Conservation (phyloP, 345 rosid species). For the Lepidium africanum region DNA sequence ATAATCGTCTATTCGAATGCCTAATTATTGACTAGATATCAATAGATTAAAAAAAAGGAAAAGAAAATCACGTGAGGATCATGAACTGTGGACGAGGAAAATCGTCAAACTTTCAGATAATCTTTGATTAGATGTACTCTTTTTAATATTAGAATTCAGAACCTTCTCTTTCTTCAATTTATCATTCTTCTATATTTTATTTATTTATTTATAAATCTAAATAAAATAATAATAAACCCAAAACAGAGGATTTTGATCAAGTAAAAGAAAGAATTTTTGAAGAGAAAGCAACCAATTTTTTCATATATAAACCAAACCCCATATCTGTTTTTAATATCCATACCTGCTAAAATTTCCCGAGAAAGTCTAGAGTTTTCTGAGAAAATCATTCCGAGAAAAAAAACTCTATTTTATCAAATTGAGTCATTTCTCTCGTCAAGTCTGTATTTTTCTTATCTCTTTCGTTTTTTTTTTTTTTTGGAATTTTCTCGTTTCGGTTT, state of each 20-base stretch:
- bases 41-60: background rate
- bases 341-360: background rate
- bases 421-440: slow-evolving; percentile 8
- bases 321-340: background rate
- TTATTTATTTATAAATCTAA: background rate
- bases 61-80: slow-evolving; percentile 5
- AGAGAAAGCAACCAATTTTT: slow-evolving; percentile 10
- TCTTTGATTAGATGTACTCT: slow-evolving; percentile 11
- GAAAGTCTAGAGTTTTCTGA: slow-evolving; percentile 8
- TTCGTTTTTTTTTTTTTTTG: background rate
- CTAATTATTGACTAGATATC: background rate
- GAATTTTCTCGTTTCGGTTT: background rate
- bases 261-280: slow-evolving; percentile 20
- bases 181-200: background rate
- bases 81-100: slow-evolving; percentile 21
- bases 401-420: background rate
- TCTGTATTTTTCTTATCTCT: slow-evolving; percentile 12
- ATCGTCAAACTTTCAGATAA: slow-evolving; percentile 21
- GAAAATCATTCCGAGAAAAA: background rate
- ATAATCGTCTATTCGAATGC: background rate
- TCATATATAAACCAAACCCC: background rate
- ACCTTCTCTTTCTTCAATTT: slow-evolving; percentile 8
- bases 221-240: background rate
- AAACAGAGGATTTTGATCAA: slow-evolving; percentile 20
- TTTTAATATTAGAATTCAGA: background rate